Evolutionary conservation across 176 grass and related monocot species (phyloP).

Genomic region (Stipa capillata): DNA sequence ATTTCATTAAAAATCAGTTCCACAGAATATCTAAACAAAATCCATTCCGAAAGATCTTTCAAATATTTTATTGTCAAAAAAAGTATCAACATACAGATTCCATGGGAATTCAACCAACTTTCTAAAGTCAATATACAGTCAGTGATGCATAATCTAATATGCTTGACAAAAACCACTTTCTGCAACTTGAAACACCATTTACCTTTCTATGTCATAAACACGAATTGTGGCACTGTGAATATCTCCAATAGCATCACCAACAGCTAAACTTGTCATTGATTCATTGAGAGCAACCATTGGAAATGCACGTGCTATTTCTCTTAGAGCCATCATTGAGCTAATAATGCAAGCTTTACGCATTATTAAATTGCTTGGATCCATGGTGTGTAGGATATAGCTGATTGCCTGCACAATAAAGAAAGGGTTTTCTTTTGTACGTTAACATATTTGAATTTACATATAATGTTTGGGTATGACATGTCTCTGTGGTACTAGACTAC

Average conservation of each 20-base stretch:
- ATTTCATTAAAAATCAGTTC: neutral
- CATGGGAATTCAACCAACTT: neutral
- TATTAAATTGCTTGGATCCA: conserved; percentile 98
- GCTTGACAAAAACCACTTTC: neutral
- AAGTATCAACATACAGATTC: neutral
- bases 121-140: neutral
- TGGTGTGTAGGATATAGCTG: conserved; percentile 74
- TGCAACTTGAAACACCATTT: neutral
- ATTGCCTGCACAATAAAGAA: conserved; percentile 48
- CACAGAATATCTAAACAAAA: neutral
- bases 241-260: conserved; percentile 97
- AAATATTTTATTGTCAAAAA: neutral
- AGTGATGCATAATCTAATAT: neutral
- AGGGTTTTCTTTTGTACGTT: neutral
- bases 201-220: conserved; percentile 99
- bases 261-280: conserved; percentile 59
- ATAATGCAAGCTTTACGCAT: conserved; percentile 91
- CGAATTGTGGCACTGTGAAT: conserved; percentile 66
- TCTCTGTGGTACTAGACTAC: neutral
- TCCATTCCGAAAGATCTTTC: neutral
- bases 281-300: conserved; percentile 93
- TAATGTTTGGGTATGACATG: neutral
- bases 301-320: conserved; percentile 95
- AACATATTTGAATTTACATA: neutral
- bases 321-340: conserved; percentile 83